These are phyloP conservation scores for Lachnellula occidentalis DNA, from an alignment of 2,329 filamentous ascomycete species.

Conservation along the genomic window DNA sequence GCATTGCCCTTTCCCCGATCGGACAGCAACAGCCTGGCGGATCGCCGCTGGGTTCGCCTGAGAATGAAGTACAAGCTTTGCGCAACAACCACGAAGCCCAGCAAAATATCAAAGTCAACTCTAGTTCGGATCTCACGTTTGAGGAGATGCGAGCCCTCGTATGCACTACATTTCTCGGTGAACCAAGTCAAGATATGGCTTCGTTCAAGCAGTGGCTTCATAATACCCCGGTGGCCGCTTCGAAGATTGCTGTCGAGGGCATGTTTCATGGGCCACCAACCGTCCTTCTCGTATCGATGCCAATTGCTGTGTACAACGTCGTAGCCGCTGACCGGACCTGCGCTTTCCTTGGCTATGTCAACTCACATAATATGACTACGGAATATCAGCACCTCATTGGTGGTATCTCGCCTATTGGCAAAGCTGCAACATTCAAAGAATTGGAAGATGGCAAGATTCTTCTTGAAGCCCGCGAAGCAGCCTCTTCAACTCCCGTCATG, in stretches of 20 bases:
- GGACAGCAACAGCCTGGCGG: conserved; percentile 28
- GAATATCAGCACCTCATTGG: conserved; percentile 56
- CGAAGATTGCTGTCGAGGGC: conserved; percentile 58
- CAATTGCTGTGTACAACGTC: conserved; percentile 56
- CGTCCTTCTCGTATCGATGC: conserved; percentile 62
- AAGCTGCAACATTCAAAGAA: conserved; percentile 44
- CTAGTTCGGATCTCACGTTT: conserved; percentile 48
- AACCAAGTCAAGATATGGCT: conserved; percentile 60
- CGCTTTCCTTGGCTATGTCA: conserved; percentile 59
- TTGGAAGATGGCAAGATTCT: conserved; percentile 53
- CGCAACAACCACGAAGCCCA: conserved; percentile 18
- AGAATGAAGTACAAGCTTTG: conserved; percentile 20
- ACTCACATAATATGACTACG: conserved; percentile 61
- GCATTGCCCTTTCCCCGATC: conserved; percentile 44
- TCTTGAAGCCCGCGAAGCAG: conserved; percentile 37
- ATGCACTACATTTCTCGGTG: conserved; percentile 61
- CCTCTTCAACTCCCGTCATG: conserved; percentile 31
- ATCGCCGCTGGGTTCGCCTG: conserved; percentile 27
- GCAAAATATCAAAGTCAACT: conserved; percentile 24
- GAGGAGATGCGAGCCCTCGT: conserved; percentile 59
- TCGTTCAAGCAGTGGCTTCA: conserved; percentile 63
- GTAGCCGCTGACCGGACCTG: conserved; percentile 63
- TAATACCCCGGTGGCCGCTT: conserved; percentile 49
- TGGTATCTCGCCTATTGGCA: conserved; percentile 34
- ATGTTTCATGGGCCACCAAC: conserved; percentile 65